phyloP scores from a whole-genome alignment of 1,284 basidiomycete genomes.

The Lentinus polychrous region DNA sequence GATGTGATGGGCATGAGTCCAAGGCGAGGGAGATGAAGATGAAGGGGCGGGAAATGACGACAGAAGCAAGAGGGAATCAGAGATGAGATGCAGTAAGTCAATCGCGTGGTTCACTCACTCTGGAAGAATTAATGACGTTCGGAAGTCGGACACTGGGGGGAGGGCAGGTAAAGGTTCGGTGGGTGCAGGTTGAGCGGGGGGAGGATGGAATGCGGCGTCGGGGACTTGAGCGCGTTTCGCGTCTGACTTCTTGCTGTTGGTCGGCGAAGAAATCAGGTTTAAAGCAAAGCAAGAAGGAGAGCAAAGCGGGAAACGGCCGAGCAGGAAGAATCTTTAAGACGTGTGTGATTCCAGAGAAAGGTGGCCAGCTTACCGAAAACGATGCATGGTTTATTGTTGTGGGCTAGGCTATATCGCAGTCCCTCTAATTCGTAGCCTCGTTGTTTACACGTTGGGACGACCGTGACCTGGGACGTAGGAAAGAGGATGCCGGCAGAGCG shows the following conservation, averaged over 20 bases:
- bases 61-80: slow-evolving; percentile 1
- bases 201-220: slow-evolving; percentile 20
- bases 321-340: neutral
- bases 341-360: slow-evolving; percentile 13
- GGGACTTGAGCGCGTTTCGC: slow-evolving; percentile 41
- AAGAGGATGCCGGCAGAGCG: slow-evolving; percentile 10
- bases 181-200: slow-evolving; percentile 21
- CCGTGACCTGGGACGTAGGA: slow-evolving; percentile 18
- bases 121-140: slow-evolving; percentile 75
- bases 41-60: slow-evolving; percentile 2
- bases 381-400: slow-evolving; percentile 52
- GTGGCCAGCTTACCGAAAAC: slow-evolving; percentile 61
- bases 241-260: slow-evolving; percentile 56
- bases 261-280: slow-evolving; percentile 26
- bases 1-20: slow-evolving; percentile 12
- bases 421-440: slow-evolving; percentile 36
- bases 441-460: slow-evolving; percentile 55
- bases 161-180: slow-evolving; percentile 43
- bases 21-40: slow-evolving; percentile 12
- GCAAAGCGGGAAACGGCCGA: slow-evolving; percentile 8
- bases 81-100: slow-evolving; percentile 3
- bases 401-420: slow-evolving; percentile 8
- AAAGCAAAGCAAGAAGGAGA: slow-evolving; percentile 19
- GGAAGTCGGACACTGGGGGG: slow-evolving; percentile 66
- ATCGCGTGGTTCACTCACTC: slow-evolving; percentile 46